Conservation (phyloP, 495 filamentous ascomycete species). For the Tuber umbilicatum region DNA sequence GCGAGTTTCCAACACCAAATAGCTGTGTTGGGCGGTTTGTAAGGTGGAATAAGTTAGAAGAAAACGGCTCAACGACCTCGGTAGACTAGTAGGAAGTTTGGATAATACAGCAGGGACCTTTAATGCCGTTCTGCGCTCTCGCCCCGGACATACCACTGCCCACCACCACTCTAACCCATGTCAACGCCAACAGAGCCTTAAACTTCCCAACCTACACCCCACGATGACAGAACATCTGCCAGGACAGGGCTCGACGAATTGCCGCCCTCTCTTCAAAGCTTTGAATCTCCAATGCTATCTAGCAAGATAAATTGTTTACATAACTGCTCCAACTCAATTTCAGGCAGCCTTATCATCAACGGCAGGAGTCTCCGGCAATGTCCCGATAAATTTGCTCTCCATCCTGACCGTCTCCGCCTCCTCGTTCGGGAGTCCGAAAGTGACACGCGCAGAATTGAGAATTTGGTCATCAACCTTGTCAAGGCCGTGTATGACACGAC, state of each 20-base stretch:
- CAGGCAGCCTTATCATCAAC: neutral
- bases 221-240: neutral
- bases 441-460: constrained; percentile 35
- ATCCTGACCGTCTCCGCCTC: constrained; percentile 23
- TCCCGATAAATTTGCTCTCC: constrained; percentile 7
- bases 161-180: neutral
- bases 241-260: neutral
- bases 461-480: constrained; percentile 58
- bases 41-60: neutral
- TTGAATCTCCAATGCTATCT: neutral
- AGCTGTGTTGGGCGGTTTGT: neutral
- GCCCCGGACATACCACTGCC: neutral
- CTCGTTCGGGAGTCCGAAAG: constrained; percentile 44
- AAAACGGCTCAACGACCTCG: neutral
- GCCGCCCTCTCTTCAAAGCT: neutral
- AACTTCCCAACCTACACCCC: neutral
- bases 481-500: constrained; percentile 57
- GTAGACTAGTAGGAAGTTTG: neutral
- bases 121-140: neutral
- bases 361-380: neutral
- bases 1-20: neutral
- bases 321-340: neutral
- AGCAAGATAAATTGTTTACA: neutral
- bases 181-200: neutral
- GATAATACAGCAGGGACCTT: neutral